Evolutionary conservation across 1,284 basidiomycete genomes (phyloP), one percentile per base, ranked within the genome.

Genomic region (Coriolopsis trogii): DNA sequence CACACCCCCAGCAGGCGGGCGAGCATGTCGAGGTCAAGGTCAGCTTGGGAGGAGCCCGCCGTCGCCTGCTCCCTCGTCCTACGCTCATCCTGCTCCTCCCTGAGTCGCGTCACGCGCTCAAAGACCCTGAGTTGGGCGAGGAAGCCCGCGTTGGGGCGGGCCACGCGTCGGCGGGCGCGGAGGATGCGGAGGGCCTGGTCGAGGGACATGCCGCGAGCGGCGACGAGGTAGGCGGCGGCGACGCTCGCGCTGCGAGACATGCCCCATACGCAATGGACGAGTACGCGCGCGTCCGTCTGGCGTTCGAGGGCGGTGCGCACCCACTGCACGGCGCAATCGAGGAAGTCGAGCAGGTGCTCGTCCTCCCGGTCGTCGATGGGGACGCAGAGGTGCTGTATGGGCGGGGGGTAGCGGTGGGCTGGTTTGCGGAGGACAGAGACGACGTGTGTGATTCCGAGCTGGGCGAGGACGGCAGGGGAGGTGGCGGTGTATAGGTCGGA

Each of bases 191-290:
- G 52, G 3, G 70, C 68, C 34, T 61, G 55, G 24, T 49, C 57
- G 20, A 64, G 54, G 3, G 66, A 53, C 63, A 71, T 69, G 12
- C 34, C 20, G 21, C 41, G 54, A 20, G 59, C 55, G 10, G 59
- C 63, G 71, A 80, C 75, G 36, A 79, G 69, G 62, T 76, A 78
- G 2, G 76, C 79, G 21, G 76, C 68, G 30, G 75, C 76, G 29
- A 79, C 65, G 18, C 73, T 76, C 13, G 78, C 72, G 52, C 73
- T 75, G 33, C 79, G 66, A 56, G 73, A 77, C 54, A 80, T 76
- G 37, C 79, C 79, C 56, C 77, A 75, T 21, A 76, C 68, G 62
- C 79, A 80, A 61, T 81, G 79, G n/a, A 81, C 75, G 53, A 63
- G 49, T 18, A 63, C 61, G 25, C 46, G 55, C 12, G 56, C 62